A percentile compares a stretch with the other conserved stretches of the same genome.
Conservation (phyloP, 768 basidiomycete species). For the Royoungia palumana region DNA sequence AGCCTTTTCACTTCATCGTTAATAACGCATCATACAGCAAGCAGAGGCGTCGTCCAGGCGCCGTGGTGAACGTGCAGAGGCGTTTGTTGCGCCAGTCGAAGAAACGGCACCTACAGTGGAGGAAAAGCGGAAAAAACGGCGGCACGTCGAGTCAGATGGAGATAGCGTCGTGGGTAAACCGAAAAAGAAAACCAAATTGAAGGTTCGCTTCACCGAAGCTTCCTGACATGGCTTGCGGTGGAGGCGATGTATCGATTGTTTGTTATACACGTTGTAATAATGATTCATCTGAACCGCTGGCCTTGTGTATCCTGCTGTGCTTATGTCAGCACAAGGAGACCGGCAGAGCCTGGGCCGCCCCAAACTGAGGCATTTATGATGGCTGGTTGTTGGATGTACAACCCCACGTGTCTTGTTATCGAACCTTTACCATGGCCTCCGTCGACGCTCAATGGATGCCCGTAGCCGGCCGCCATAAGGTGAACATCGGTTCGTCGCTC, state of each 20-base stretch:
- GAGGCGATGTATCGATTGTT: not conserved
- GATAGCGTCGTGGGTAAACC: conserved; percentile 40
- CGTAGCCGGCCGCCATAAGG: conserved; percentile 51
- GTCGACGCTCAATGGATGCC: conserved; percentile 54
- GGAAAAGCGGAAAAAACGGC: conserved; percentile 64
- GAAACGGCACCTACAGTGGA: conserved; percentile 67
- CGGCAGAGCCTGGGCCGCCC: not conserved
- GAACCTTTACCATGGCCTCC: conserved; percentile 42
- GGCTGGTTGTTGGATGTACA: conserved; percentile 1
- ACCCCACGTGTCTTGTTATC: conserved; percentile 21
- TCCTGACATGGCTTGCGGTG: conserved; percentile 5
- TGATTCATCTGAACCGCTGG: too few species aligned
- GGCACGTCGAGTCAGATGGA: conserved; percentile 40
- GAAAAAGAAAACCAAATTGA: conserved; percentile 37
- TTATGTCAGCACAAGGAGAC: conserved; percentile 27
- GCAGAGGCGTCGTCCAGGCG: conserved; percentile 65
- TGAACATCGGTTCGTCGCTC: conserved; percentile 62
- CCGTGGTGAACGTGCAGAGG: conserved; percentile 79
- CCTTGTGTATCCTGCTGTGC: conserved; percentile 1
- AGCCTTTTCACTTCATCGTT: not conserved
- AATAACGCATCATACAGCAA: conserved; percentile 53
- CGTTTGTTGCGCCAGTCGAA: conserved; percentile 86
- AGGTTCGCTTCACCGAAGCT: conserved; percentile 18
- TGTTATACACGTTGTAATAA: conserved; percentile 6
- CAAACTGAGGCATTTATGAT: conserved; percentile 18